phyloP scores from a whole-genome alignment of 768 basidiomycete genomes.

The Suillus fuscotomentosus region DNA sequence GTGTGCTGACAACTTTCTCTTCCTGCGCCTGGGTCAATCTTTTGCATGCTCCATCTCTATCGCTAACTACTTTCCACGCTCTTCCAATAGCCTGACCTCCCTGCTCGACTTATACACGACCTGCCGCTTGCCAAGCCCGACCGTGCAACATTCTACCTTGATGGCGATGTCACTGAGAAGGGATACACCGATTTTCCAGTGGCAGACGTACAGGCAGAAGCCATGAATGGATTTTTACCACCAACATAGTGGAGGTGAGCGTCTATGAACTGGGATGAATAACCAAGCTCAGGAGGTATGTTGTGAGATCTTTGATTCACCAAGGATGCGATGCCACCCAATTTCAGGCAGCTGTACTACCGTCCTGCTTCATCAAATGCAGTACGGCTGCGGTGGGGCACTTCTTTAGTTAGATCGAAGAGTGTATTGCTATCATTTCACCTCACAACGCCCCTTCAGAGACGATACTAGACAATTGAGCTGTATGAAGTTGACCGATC shows the following conservation, averaged over 20 bases:
- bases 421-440: too few species aligned
- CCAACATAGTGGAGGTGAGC: not conserved
- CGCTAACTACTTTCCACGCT: not conserved
- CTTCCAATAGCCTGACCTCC: conserved; percentile 33
- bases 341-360: too few species aligned
- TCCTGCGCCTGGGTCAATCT: not conserved
- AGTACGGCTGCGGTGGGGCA: too few species aligned
- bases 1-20: not conserved
- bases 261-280: not conserved
- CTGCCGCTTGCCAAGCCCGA: conserved; percentile 25
- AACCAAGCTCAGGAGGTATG: not conserved
- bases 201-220: conserved; percentile 5
- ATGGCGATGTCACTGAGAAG: conserved; percentile 21
- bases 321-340: too few species aligned
- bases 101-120: conserved; percentile 26
- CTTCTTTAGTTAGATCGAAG: too few species aligned
- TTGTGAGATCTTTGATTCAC: too few species aligned
- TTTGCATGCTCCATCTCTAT: not conserved
- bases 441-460: too few species aligned
- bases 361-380: too few species aligned
- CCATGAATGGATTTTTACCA: not conserved
- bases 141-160: conserved; percentile 28
- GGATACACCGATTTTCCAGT: conserved; percentile 35
- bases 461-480: too few species aligned
- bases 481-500: too few species aligned